phyloP scores from a whole-genome alignment of 192 early-diverging fungal genomes.

The Coemansia sp. region DNA sequence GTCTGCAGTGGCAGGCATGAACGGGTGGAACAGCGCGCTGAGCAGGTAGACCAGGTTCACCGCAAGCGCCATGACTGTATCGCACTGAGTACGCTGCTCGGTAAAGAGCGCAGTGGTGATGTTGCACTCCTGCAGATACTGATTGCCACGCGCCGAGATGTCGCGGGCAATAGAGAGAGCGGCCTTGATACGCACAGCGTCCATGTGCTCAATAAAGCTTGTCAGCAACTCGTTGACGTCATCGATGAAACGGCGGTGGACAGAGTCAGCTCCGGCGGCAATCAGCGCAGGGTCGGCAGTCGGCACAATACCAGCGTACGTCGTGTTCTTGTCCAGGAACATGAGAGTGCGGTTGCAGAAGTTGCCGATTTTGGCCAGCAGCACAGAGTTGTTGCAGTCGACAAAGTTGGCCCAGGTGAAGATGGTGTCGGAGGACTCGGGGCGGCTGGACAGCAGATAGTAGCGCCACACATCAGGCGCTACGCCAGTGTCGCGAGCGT shows the following conservation, averaged over 20 bases:
- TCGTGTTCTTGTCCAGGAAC: slow-evolving; percentile 74
- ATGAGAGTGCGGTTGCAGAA: slow-evolving; percentile 96
- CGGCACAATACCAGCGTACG: slow-evolving; percentile 86
- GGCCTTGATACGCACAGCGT: slow-evolving; percentile 78
- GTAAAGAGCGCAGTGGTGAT: slow-evolving; percentile 87
- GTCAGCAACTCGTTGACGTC: slow-evolving; percentile 79
- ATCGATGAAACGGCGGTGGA: slow-evolving; percentile 72
- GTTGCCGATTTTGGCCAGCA: slow-evolving; percentile 95
- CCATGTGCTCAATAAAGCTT: slow-evolving; percentile 75
- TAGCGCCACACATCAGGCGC: slow-evolving; percentile 96
- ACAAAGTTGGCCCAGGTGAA: slow-evolving; percentile 95
- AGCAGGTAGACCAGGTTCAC: slow-evolving; percentile 90
- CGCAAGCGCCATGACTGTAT: slow-evolving; percentile 80
- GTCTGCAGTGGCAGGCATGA: slow-evolving; percentile 84
- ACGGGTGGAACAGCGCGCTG: slow-evolving; percentile 83
- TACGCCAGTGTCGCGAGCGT: slow-evolving; percentile 86
- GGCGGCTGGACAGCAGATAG: slow-evolving; percentile 88
- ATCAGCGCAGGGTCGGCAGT: slow-evolving; percentile 45
- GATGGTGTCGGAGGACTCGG: slow-evolving; percentile 86
- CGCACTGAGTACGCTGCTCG: slow-evolving; percentile 75
- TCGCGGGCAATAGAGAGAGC: slow-evolving; percentile 89
- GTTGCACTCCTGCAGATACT: slow-evolving; percentile 90
- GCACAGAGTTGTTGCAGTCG: slow-evolving; percentile 91
- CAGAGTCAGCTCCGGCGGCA: slow-evolving; percentile 52
- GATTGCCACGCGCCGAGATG: slow-evolving; percentile 91